phyloP scores from a whole-genome alignment of 1,284 basidiomycete species.

The Chondrostereum purpureum region DNA sequence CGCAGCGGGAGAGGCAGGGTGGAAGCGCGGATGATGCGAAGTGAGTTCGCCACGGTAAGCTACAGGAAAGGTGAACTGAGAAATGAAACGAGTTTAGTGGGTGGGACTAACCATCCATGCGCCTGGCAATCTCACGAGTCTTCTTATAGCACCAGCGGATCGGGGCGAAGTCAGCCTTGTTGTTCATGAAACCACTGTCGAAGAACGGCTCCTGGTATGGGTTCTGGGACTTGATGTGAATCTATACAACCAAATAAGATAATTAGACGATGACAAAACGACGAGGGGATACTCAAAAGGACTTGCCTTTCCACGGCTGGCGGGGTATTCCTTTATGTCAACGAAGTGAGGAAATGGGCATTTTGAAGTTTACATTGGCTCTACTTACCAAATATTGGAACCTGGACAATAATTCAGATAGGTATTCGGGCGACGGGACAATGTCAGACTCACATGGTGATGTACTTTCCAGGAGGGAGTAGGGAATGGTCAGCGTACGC shows the following conservation, averaged over 20 bases:
- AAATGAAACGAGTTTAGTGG: not conserved
- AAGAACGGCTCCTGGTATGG: constrained; percentile 61
- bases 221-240: constrained; percentile 54
- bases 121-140: constrained; percentile 63
- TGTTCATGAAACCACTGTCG: constrained; percentile 70
- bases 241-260: constrained; percentile 38
- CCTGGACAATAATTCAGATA: constrained; percentile 20
- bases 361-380: not conserved
- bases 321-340: constrained; percentile 49
- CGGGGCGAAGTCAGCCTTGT: constrained; percentile 71
- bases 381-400: constrained; percentile 58
- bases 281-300: constrained; percentile 2
- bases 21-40: constrained; percentile 69
- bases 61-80: constrained; percentile 17
- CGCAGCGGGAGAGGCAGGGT: constrained; percentile 58
- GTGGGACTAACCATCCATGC: constrained; percentile 52
- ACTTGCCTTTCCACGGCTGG: constrained; percentile 53
- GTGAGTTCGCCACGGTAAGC: constrained; percentile 66
- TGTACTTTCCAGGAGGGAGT: constrained; percentile 64
- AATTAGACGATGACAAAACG: constrained; percentile 6
- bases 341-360: not conserved
- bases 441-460: constrained; percentile 47
- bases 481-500: constrained; percentile 66
- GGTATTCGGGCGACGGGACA: not conserved
- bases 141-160: constrained; percentile 74